Evolutionary conservation across 2,329 filamentous ascomycete genomes (phyloP), one percentile per base, ranked within the genome.

Genomic region (Sordariomycetes sp.): DNA sequence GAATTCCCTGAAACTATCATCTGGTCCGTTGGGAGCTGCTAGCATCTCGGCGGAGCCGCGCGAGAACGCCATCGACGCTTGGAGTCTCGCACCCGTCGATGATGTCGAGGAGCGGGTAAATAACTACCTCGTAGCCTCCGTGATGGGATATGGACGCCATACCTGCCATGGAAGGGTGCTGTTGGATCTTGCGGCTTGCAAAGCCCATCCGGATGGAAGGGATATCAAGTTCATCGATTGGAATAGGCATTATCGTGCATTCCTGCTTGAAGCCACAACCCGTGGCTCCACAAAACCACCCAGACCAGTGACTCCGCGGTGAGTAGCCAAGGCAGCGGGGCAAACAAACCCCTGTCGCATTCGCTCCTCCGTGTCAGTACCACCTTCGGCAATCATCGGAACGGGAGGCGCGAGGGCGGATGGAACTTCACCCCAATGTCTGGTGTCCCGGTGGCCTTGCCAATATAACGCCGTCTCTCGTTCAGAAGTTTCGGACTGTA

Each of bases 291-390:
- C 86, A 90, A 28, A 70, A 67, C 85, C 84, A 89, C 1, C 76
- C 74, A 5, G 68, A 69, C 84, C 85, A 90, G 25, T 74, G 67
- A 15, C 77, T 71, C 1, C 86, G 76, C 2, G 81, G 75, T 50
- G 76, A 82, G 62, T 86, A 88, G 48, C 80, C 76, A 0, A 74
- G 70, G 61, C 87, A 90, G 1, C 69, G 0, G 81, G 82, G 62
- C 87, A 91, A 1, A 86, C 79, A 53, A 89, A 79, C 0, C 86
- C 87, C 55, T 74, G 72, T 63, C 81, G 85, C 58, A 78, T 81
- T 10, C 72, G 66, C 2, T 71, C 69, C 12, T 79, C 75, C 0
- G 78, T 76, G 3, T 79, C 76, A 15, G 70, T 69, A 0, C 67
- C 62, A 1, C 69, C 64, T 12, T 68, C 62, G 5, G 67, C 63